Conservation (phyloP, 139 green algal species). For the Ettlia oleoabundans region DNA sequence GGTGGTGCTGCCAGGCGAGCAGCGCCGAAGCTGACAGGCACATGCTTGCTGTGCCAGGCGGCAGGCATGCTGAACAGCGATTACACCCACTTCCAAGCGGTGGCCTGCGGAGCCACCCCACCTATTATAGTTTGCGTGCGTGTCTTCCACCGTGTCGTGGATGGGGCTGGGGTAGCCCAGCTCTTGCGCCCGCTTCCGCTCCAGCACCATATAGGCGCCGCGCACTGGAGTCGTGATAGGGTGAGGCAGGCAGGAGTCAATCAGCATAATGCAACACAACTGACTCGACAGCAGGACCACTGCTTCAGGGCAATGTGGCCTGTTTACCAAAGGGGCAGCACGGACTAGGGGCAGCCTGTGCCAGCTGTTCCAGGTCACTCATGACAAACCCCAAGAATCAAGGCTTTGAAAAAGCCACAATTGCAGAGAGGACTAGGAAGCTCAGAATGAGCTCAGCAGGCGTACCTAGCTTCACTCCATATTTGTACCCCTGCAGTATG, state of each 20-base stretch:
- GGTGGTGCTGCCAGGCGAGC: neutral
- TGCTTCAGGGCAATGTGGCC: no score
- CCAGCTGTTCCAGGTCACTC: no score
- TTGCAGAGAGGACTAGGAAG: no score
- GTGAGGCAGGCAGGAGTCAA: neutral
- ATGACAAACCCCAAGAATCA: no score
- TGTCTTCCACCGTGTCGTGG: slow-evolving; percentile 72
- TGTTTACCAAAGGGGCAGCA: neutral
- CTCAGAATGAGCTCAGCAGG: no score
- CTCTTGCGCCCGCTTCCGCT: slow-evolving; percentile 67
- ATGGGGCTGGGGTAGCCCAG: slow-evolving; percentile 72
- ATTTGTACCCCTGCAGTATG: slow-evolving; percentile 51
- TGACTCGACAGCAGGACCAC: neutral
- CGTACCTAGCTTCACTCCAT: slow-evolving; percentile 53
- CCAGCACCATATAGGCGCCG: slow-evolving; percentile 77
- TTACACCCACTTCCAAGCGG: no score
- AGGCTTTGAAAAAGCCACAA: no score
- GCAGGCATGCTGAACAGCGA: no score
- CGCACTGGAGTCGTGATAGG: slow-evolving; percentile 62
- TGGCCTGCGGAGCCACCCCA: no score
- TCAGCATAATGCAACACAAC: neutral
- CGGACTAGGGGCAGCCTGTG: no score
- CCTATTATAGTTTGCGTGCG: slow-evolving; percentile 76
- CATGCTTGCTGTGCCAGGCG: neutral
- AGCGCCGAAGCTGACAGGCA: neutral